These are phyloP conservation scores for Scenedesmus sp. DNA, from an alignment of 163 green algal species.

Conservation along the genomic window DNA sequence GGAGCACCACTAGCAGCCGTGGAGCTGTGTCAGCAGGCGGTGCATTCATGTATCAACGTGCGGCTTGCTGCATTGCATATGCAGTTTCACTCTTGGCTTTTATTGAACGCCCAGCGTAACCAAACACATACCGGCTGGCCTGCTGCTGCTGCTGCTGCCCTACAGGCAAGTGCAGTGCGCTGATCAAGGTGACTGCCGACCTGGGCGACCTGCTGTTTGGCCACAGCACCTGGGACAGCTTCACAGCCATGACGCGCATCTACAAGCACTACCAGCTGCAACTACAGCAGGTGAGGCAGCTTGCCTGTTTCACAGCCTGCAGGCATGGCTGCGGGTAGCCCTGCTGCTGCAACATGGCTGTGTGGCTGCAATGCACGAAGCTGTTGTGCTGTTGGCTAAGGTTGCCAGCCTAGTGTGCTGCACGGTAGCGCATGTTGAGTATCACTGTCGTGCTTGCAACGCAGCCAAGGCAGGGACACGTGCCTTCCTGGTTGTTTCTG, in stretches of 20 bases:
- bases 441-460: too few relatives aligned
- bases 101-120: too few relatives aligned
- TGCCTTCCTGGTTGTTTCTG: too few relatives aligned
- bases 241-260: conserved; percentile 73
- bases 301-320: too few relatives aligned
- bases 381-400: too few relatives aligned
- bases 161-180: conserved; percentile 68
- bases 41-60: neutral
- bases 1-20: neutral
- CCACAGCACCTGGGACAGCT: conserved; percentile 80
- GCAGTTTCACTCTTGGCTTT: too few relatives aligned
- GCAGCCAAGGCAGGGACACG: too few relatives aligned
- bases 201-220: conserved; percentile 75
- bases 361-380: too few relatives aligned
- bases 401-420: too few relatives aligned
- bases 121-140: neutral
- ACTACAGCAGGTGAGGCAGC: conserved; percentile 49
- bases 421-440: too few relatives aligned
- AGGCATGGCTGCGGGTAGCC: neutral
- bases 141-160: neutral
- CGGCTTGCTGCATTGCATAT: neutral
- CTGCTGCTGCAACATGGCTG: neutral
- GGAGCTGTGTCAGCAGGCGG: neutral
- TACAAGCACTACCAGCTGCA: conserved; percentile 82
- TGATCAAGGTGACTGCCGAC: conserved; percentile 77